Evolutionary conservation across 805 yeast species (phyloP), one percentile per base, ranked within the genome.

Genomic region (Candida fluviatilis): DNA sequence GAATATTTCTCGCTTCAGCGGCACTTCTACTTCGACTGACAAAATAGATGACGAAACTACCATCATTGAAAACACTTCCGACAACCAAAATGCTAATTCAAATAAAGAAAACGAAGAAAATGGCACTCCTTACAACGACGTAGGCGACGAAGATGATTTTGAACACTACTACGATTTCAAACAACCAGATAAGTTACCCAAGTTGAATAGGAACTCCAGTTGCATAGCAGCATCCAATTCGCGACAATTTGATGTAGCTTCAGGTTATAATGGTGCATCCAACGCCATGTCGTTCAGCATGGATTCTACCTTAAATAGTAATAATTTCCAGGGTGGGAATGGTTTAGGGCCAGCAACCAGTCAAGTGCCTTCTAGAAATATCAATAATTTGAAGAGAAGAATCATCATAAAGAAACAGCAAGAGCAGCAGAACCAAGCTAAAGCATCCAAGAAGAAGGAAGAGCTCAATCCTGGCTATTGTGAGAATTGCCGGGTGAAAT

Each of bases 401-500:
- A 62, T 73, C 18, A 60, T 65, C 47, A 58, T 61, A 58, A 66
- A 68, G 46, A 64, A 58, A 41, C 68, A 64, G 40, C 56, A 55
- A 38, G 58, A 35, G 21, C 34, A 25, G 15, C 18, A 24, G 18
- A 35, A 31, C 23, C 37, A 35, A 33, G 33, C 43, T 36, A 25
- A 30, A 10, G 35, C 31, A 15, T 35, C 48, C 2, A 50, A 39
- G 59, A 57, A 26, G 38, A 41, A 15, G 31, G 40, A 57, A 36
- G 71, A 65, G 27, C 39, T 55, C 31, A 62, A 61, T 36, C 75
- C 91, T 1, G 97, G 97, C 0, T 90, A 86, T 60, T 91, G 99
- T 63, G 99, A 91, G 57, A 91, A 91, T 55, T 91, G 99, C 61
- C 71, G 91, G 17, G 84, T 83, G 42, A 82, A 82, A 55, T 91